phyloP scores from a whole-genome alignment of 2,329 filamentous ascomycete species.

The Penicillium aurantiogriseum region DNA sequence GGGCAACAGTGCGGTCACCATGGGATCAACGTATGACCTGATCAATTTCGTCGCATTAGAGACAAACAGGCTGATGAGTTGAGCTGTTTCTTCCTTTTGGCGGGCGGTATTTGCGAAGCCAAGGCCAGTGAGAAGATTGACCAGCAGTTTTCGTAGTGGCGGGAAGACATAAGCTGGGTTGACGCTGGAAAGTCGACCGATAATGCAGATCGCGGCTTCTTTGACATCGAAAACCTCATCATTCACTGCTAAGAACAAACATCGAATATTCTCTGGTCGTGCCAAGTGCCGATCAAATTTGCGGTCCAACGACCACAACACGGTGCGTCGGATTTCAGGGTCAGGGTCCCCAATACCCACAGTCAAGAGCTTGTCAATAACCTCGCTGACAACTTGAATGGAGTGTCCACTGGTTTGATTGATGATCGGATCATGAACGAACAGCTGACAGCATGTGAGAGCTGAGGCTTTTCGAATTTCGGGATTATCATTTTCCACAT shows the following conservation, averaged over 20 bases:
- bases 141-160: slow-evolving; percentile 87
- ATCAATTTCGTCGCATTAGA: slow-evolving; percentile 90
- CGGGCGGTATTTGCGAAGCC: slow-evolving; percentile 92
- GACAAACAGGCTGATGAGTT: slow-evolving; percentile 86
- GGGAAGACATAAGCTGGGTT: slow-evolving; percentile 98
- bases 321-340: slow-evolving; percentile 81
- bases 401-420: slow-evolving; percentile 97
- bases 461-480: slow-evolving; percentile 93
- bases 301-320: slow-evolving; percentile 83
- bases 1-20: slow-evolving; percentile 89
- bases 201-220: slow-evolving; percentile 93
- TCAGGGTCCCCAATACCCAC: slow-evolving; percentile 92
- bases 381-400: slow-evolving; percentile 93
- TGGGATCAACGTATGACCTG: slow-evolving; percentile 94
- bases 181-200: slow-evolving; percentile 83
- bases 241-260: slow-evolving; percentile 90
- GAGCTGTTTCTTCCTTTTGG: slow-evolving; percentile 95
- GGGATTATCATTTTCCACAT: slow-evolving; percentile 92
- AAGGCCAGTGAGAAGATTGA: slow-evolving; percentile 93
- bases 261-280: slow-evolving; percentile 95
- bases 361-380: slow-evolving; percentile 93
- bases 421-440: slow-evolving; percentile 94
- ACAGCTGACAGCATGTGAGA: slow-evolving; percentile 95
- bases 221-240: slow-evolving; percentile 91
- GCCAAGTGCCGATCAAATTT: slow-evolving; percentile 96